These are phyloP conservation scores for Gleditsia sinensis DNA, from an alignment of 306 rosid species.

Conservation along the genomic window DNA sequence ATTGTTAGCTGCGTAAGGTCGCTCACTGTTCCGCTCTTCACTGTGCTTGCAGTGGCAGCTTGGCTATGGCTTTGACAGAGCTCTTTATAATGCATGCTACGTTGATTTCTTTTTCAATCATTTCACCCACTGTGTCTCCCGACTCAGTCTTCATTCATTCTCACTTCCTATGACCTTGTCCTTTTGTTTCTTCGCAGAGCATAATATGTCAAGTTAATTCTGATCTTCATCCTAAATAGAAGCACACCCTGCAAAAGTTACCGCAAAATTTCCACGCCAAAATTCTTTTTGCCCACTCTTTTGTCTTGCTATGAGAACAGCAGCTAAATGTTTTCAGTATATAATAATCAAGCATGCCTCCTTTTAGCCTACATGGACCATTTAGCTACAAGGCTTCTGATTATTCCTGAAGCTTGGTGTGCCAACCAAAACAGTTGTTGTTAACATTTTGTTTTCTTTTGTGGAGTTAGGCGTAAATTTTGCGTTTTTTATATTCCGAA, in stretches of 20 bases:
- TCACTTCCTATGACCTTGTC: constrained; percentile 2
- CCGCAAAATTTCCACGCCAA: constrained; percentile 10
- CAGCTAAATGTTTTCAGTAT: neutral
- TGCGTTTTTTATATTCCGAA: neutral
- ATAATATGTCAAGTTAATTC: neutral
- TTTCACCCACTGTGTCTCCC: neutral
- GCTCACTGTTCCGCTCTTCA: no score
- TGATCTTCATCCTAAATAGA: neutral
- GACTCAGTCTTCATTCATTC: neutral
- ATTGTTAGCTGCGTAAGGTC: no score
- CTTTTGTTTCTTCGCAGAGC: neutral
- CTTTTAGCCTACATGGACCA: no score
- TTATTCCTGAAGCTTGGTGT: no score
- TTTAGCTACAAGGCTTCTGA: no score
- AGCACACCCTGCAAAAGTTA: constrained; percentile 32
- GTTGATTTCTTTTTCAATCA: constrained; percentile 47
- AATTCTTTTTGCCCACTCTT: neutral
- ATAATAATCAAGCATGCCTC: neutral
- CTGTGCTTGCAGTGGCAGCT: neutral
- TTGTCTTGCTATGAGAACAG: neutral
- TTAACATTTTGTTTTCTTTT: no score
- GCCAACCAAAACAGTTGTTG: no score
- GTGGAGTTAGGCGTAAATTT: no score
- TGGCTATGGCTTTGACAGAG: neutral
- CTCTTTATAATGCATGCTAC: constrained; percentile 17